Conservation (phyloP, 1,139 yeast genomes). For the Protomyces pachydermus region DNA sequence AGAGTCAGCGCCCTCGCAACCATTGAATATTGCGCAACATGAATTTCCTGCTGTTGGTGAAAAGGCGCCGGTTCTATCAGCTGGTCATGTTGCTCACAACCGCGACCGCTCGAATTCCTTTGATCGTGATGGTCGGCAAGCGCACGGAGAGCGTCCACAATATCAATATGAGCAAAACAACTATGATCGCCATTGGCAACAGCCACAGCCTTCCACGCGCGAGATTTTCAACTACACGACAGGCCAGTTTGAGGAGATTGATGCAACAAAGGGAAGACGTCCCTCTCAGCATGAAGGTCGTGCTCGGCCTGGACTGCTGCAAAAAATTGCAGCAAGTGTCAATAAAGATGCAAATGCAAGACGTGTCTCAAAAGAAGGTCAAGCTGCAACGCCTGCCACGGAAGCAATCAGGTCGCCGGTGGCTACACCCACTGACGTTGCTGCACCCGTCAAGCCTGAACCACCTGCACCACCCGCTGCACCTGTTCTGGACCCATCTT, state of each 20-base stretch:
- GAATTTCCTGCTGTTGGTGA: neutral
- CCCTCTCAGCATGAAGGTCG: constrained; percentile 4
- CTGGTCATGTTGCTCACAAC: neutral
- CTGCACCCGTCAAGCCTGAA: neutral
- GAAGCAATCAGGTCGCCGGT: neutral
- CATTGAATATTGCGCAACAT: neutral
- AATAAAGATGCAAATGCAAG: neutral
- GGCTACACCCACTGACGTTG: neutral
- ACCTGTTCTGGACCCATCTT: constrained; percentile 15
- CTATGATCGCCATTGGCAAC: constrained; percentile 26
- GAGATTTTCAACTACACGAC: constrained; percentile 25
- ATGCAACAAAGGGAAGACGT: constrained; percentile 8
- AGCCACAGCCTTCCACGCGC: constrained; percentile 17
- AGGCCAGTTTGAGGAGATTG: constrained; percentile 27
- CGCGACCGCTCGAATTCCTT: neutral
- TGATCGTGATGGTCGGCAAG: neutral
- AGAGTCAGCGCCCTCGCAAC: neutral
- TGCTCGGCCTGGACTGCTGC: neutral
- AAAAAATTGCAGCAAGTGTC: neutral
- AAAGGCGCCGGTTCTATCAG: neutral
- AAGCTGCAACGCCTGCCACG: neutral
- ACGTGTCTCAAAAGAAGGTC: neutral
- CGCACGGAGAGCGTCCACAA: constrained; percentile 10
- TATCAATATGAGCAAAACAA: constrained; percentile 23
- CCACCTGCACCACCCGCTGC: neutral